Evolutionary conservation across 257 asterid species (phyloP).

Genomic region (Perilla frutescens): DNA sequence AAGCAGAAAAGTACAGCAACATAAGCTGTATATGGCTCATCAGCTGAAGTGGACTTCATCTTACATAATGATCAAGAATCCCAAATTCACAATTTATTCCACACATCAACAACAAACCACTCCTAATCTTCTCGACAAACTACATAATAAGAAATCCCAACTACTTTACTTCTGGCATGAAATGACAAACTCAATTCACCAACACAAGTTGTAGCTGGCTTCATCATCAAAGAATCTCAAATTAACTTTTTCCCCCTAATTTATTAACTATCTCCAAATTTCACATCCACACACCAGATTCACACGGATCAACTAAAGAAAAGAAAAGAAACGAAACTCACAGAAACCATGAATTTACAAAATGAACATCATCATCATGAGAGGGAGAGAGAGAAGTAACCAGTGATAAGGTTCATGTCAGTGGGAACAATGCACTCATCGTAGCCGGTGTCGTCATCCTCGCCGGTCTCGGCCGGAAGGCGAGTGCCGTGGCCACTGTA

Average conservation of each 20-base stretch:
- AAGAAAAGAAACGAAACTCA: not conserved
- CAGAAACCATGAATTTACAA: not conserved
- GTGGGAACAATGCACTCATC: constrained; percentile 96
- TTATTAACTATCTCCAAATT: not conserved
- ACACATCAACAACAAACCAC: no score
- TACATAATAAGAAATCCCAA: no score
- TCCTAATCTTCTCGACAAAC: no score
- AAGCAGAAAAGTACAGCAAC: not conserved
- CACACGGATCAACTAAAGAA: not conserved
- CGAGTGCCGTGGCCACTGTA: constrained; percentile 99
- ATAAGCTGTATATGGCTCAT: not conserved
- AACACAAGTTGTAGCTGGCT: no score
- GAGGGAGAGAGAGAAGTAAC: not conserved
- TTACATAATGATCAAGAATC: not conserved
- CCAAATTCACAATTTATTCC: not conserved
- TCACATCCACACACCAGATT: constrained; percentile 21
- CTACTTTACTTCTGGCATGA: no score
- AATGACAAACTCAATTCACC: no score
- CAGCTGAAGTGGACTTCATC: constrained; percentile 13
- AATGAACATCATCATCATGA: not conserved
- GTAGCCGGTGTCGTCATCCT: constrained; percentile 94
- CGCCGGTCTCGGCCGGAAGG: constrained; percentile 97
- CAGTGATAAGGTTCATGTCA: constrained; percentile 90
- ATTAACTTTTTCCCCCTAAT: not conserved
- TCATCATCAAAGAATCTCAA: no score